Percentiles rank a stretch among this genome's conserved stretches.
Evolutionary conservation across 1,139 yeast species (phyloP).

Genomic region (Magnusiomyces tetraspermus): DNA sequence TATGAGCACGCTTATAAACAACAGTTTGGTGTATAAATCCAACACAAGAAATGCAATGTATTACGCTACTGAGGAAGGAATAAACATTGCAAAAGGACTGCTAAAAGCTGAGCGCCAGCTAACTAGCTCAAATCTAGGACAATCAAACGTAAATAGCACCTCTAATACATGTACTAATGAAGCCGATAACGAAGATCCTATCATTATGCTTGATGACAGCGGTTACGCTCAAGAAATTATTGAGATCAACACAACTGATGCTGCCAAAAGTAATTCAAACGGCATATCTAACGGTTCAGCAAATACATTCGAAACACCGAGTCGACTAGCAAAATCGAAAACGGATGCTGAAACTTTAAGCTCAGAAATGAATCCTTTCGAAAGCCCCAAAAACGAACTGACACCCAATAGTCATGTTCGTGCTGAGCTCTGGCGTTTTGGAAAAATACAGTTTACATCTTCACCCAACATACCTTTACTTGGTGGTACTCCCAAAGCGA

Average conservation of each 20-base stretch:
- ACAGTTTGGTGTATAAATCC: slow-evolving; percentile 48
- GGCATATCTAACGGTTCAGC: not conserved
- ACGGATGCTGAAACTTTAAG: not conserved
- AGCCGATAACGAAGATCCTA: too few species aligned
- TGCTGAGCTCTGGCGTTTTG: not conserved
- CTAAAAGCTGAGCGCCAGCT: slow-evolving; percentile 36
- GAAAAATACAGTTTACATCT: not conserved
- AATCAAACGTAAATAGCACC: not conserved
- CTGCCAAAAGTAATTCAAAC: not conserved
- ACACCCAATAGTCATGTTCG: slow-evolving; percentile 1
- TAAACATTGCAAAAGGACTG: slow-evolving; percentile 50
- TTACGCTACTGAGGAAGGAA: slow-evolving; percentile 65
- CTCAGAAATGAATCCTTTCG: not conserved
- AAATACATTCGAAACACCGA: not conserved
- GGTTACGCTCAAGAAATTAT: too few species aligned
- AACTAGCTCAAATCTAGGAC: not conserved
- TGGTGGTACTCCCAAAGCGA: not conserved
- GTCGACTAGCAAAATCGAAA: not conserved
- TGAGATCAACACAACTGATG: not conserved
- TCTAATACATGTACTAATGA: too few species aligned
- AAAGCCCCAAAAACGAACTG: not conserved
- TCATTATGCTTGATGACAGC: too few species aligned
- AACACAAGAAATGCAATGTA: slow-evolving; percentile 51
- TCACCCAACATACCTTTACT: not conserved
- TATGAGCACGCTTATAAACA: slow-evolving; percentile 50